These are phyloP conservation scores for Leccinum imitatum DNA, from an alignment of 768 basidiomycete genomes.

Conservation along the genomic window DNA sequence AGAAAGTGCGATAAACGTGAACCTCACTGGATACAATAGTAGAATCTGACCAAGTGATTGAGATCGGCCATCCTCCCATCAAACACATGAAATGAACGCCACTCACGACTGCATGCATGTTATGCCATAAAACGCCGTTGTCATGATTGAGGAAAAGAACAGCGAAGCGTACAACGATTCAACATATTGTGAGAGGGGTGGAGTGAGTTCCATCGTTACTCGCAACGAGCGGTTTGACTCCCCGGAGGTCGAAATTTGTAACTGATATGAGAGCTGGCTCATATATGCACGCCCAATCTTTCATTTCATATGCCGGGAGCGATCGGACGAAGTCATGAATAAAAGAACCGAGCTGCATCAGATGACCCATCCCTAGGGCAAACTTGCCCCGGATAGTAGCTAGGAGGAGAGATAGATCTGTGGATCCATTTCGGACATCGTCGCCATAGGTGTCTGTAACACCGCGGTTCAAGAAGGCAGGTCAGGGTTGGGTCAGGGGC, in stretches of 20 bases:
- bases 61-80: neutral
- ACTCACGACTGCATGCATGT: neutral
- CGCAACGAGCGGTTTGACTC: neutral
- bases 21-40: conserved; percentile 4
- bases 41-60: neutral
- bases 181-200: neutral
- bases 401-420: no score
- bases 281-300: neutral
- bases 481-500: neutral
- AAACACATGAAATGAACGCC: neutral
- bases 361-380: neutral
- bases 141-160: neutral
- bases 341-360: neutral
- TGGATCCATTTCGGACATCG: neutral
- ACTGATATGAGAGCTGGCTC: neutral
- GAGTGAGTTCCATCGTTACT: neutral
- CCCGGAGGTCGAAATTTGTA: neutral
- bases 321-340: neutral
- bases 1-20: neutral
- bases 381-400: no score
- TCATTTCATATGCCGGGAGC: neutral
- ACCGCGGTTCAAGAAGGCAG: neutral
- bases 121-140: neutral
- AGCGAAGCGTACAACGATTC: neutral
- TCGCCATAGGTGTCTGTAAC: no score